Base-by-base conservation (phyloP, 306 rosid species). In the Fagus crenata region DNA sequence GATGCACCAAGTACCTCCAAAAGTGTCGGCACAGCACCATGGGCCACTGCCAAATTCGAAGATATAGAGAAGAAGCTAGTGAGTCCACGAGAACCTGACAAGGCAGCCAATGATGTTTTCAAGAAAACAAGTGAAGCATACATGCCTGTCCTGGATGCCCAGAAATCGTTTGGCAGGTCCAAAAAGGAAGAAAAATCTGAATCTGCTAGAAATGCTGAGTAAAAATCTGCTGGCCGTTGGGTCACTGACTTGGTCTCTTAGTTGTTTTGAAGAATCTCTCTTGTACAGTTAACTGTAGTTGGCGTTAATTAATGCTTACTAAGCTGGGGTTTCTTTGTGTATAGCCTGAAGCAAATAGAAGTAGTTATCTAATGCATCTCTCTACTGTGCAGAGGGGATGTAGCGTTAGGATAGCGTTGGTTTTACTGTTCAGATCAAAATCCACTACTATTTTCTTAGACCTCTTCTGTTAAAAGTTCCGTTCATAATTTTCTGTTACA, bases 41-140 rank as follows among this genome's bases (percentile, higher is more conserved):
- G 33, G 84, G 87, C 91, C 77, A 85, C 91, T 11, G 89, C 97
- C 60, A 89, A 92, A 83, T 85, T 87, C 78, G 96, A 88, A 83
- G 86, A 82, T 59, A 86, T 85, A 37, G 93, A 92, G 87, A 91
- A 90, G 92, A 85, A 82, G 85, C 78, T 88, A 80, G 89, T 59
- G 67, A 88, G 87, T 75, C 94, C 97, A 64, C 84, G 81, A 28
- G 96, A 86, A 71, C 28, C 97, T n/a, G 87, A 89, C 73, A 85
- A 78, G 82, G 43, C 87, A 9, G 79, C 82, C 28, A 67, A 67
- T 54, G 89, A 82, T 54, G 70, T 59, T 49, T 37, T 77, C 43
- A 86, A 81, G 82, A 87, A 90, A 81, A 78, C 87, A 53, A 81
- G 86, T 72, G 92, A 90, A 87, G 88, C 90, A 0, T 73, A 49